These are phyloP conservation scores for Pyrus pyrifolia DNA, from an alignment of 306 rosid species.

Conservation along the genomic window DNA sequence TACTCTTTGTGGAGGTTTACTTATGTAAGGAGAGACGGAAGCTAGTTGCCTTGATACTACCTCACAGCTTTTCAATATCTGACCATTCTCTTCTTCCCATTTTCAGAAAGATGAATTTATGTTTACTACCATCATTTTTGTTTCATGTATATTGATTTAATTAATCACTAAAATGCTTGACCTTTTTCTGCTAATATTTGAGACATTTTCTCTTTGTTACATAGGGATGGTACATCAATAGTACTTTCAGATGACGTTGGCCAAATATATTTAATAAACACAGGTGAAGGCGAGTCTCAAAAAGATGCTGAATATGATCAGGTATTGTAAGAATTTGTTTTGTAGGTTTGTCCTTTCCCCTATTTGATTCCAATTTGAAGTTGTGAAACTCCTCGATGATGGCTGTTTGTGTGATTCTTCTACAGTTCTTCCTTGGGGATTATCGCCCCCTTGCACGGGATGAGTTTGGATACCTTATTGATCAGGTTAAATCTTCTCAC, in stretches of 20 bases:
- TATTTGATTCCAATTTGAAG: constrained; percentile 5
- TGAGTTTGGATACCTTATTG: constrained; percentile 61
- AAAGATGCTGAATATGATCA: constrained; percentile 83
- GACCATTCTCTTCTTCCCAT: background rate
- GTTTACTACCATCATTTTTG: background rate
- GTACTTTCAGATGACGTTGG: constrained; percentile 91
- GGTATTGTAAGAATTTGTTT: constrained; percentile 29
- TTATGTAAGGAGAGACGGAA: background rate
- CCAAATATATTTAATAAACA: constrained; percentile 74
- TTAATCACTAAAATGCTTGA: background rate
- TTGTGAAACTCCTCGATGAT: constrained; percentile 17
- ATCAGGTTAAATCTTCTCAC: constrained; percentile 50
- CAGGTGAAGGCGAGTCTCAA: constrained; percentile 87
- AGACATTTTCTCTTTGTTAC: constrained; percentile 5
- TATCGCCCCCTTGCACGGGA: constrained; percentile 77
- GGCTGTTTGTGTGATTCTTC: constrained; percentile 18
- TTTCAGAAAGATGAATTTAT: background rate
- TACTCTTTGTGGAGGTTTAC: background rate
- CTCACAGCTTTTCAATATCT: background rate
- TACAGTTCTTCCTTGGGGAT: constrained; percentile 87
- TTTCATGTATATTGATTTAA: background rate
- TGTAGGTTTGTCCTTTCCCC: background rate
- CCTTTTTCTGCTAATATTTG: background rate
- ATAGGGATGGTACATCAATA: constrained; percentile 89
- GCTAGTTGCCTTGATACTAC: background rate